Percentiles rank a stretch among this genome's conserved stretches.
phyloP scores from a whole-genome alignment of 768 basidiomycete species.

The Suillus ampliporus region DNA sequence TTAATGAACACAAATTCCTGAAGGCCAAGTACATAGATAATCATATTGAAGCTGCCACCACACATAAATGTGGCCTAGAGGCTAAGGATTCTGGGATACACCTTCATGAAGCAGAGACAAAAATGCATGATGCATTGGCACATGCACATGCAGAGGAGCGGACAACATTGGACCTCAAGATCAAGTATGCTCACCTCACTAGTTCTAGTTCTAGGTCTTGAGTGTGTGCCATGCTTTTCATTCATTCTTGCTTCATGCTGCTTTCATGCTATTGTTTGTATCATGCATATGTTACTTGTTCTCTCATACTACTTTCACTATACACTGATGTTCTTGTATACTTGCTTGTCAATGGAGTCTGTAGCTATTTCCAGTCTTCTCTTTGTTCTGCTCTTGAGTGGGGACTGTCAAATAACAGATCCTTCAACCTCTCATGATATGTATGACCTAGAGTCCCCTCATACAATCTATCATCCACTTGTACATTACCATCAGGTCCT shows the following conservation, averaged over 20 bases:
- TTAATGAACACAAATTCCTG: too few relatives aligned
- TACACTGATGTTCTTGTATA: neutral
- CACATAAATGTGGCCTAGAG: too few relatives aligned
- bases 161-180: neutral
- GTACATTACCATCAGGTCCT: neutral
- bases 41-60: too few relatives aligned
- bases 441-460: conserved; percentile 2
- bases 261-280: too few relatives aligned
- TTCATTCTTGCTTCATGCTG: too few relatives aligned
- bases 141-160: neutral
- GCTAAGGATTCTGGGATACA: neutral
- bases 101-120: neutral
- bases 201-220: neutral
- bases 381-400: neutral
- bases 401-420: conserved; percentile 2
- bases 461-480: neutral
- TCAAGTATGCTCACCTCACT: too few relatives aligned
- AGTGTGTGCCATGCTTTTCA: neutral
- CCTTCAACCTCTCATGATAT: neutral
- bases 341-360: too few relatives aligned
- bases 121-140: neutral
- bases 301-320: too few relatives aligned
- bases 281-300: too few relatives aligned
- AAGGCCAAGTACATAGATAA: too few relatives aligned
- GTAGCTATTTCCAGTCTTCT: too few relatives aligned